Evolutionary conservation across 768 basidiomycete genomes (phyloP), one percentile per base, ranked within the genome.

Genomic region (Podaxis mareebaensis): DNA sequence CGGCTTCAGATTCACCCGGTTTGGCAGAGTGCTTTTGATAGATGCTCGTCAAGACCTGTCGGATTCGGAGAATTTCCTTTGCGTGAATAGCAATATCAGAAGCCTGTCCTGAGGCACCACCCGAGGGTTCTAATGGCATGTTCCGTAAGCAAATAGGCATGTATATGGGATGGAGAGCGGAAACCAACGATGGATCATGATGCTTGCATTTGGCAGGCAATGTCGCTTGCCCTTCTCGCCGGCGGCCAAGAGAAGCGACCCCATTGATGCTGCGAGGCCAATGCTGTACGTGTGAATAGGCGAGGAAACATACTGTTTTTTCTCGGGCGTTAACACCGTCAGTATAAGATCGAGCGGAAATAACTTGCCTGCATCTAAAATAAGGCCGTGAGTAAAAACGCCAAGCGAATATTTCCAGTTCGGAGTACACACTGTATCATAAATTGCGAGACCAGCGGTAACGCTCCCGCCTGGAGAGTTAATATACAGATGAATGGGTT

Each of bases 81-180:
- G 96, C 96, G 72, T 96, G 94, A 65, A 96, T 96, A n/a, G 95
- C 93, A 68, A 99, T 96, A 76, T 99, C 96, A 44, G 90, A 90
- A 22, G 96, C 96, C 73, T 96, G 95, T 3, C 96, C 96, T 33
- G 92, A 91, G 51, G 95, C 95, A 42, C 96, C 96, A 60, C 96
- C 96, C 39, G 95, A 96, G 0, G 96, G 96, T 76, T 99, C 96
- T 97, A 78, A 58, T 55, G 53, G 57, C 60, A 66, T 52, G 55
- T 52, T 46, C 63, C 44, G 54, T 17, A 58, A 63, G 53, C 49
- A 60, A n/a, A 65, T 8, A 10, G 33, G 33, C 13, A 63, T 38
- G 11, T 53, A 60, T 57, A 60, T n/a, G 58, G 53, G 38, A 60
- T 60, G 48, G 64, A 65, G 56, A 67, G 63, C 64, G 38, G 66